phyloP scores from a whole-genome alignment of 163 green algal species.

The Scenedesmus sp. region DNA sequence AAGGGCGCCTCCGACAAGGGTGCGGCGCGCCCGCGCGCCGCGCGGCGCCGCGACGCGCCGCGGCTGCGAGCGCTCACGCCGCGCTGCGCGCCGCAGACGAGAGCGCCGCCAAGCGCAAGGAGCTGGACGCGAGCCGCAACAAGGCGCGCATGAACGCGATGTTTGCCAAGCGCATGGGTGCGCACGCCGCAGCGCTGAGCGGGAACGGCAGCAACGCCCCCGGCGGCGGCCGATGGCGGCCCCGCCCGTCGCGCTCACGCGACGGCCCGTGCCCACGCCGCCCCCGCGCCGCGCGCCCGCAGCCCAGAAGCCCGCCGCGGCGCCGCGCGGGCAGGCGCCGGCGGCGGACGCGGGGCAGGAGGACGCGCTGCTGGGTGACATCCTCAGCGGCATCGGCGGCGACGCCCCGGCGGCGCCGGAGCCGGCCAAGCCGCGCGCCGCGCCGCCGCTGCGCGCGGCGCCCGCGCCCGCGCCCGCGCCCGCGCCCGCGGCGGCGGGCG shows the following conservation, averaged over 20 bases:
- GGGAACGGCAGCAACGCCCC: too few relatives aligned
- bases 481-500: constrained; percentile 2
- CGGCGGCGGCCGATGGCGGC: too few relatives aligned
- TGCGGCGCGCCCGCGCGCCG: background rate
- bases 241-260: too few relatives aligned
- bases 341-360: constrained; percentile 45
- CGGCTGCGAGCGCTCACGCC: too few relatives aligned
- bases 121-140: constrained; percentile 26
- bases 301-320: constrained; percentile 4
- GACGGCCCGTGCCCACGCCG: too few relatives aligned
- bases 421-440: too few relatives aligned
- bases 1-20: constrained; percentile 34
- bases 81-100: constrained; percentile 7
- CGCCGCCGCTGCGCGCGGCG: too few relatives aligned
- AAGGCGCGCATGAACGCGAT: constrained; percentile 60
- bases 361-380: constrained; percentile 79
- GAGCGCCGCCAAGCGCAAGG: constrained; percentile 50
- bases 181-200: too few relatives aligned
- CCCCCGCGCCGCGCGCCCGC: background rate
- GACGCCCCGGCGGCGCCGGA: background rate
- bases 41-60: background rate
- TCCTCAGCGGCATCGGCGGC: constrained; percentile 69
- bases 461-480: too few relatives aligned
- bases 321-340: too few relatives aligned
- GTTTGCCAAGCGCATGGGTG: constrained; percentile 60